phyloP scores from a whole-genome alignment of 257 asterid species.

The Thymus mandschuricus region DNA sequence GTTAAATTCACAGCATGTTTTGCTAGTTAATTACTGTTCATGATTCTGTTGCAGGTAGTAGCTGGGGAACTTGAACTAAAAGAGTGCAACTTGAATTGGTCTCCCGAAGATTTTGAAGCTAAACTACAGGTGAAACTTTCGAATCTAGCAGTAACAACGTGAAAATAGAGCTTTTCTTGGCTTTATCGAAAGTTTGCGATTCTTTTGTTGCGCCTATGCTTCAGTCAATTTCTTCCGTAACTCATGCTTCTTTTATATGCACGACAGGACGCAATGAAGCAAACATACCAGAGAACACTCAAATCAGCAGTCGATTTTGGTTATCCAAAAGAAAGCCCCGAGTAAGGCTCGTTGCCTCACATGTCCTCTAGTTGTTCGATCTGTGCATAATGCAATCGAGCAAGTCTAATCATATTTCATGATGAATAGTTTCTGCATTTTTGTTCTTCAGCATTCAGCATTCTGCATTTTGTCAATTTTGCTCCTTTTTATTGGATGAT shows the following conservation, averaged over 20 bases:
- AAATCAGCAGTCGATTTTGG: conserved; percentile 93
- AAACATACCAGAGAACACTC: conserved; percentile 78
- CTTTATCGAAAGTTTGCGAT: no score
- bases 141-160: background rate
- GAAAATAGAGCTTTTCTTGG: background rate
- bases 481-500: background rate
- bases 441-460: no score
- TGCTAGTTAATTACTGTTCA: no score
- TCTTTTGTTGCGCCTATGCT: background rate
- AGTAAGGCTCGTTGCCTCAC: conserved; percentile 57
- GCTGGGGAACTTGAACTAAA: conserved; percentile 97
- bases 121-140: conserved; percentile 67
- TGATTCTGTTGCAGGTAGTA: conserved; percentile 60
- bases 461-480: no score
- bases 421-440: background rate
- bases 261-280: conserved; percentile 94
- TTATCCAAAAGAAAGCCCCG: conserved; percentile 93
- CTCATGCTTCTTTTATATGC: conserved; percentile 20
- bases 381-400: background rate
- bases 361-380: background rate
- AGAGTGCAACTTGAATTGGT: conserved; percentile 90
- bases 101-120: conserved; percentile 96
- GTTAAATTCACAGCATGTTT: no score
- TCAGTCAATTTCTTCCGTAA: background rate
- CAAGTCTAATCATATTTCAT: background rate